These are phyloP conservation scores for Silene noctiflora DNA, from an alignment of 179 eudicot genomes.

Conservation along the genomic window DNA sequence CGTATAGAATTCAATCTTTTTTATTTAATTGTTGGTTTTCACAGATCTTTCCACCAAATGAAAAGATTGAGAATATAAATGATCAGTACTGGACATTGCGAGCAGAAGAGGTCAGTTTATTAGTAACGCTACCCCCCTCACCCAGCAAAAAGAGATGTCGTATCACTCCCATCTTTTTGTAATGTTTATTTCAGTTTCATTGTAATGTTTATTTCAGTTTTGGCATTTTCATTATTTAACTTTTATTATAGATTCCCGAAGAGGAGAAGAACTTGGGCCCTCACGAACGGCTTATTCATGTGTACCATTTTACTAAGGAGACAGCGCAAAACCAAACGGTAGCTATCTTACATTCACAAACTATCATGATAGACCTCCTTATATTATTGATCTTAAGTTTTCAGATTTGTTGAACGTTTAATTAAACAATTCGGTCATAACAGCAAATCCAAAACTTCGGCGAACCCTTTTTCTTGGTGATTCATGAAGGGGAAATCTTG, in stretches of 20 bases:
- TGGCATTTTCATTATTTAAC: neutral
- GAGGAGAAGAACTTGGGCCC: constrained; percentile 76
- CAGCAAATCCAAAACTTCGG: constrained; percentile 81
- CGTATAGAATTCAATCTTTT: neutral
- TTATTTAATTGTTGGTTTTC: constrained; percentile 24
- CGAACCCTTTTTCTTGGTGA: constrained; percentile 75
- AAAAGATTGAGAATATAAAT: constrained; percentile 86
- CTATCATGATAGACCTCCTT: constrained; percentile 5
- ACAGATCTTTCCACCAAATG: constrained; percentile 74
- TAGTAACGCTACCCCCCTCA: neutral
- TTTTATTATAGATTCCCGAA: constrained; percentile 55
- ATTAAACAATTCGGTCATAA: neutral
- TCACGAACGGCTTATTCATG: constrained; percentile 64
- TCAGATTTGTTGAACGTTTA: neutral
- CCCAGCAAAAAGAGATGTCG: neutral
- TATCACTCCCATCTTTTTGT: neutral
- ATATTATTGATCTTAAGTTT: neutral
- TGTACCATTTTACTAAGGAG: constrained; percentile 68
- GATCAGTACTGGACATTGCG: constrained; percentile 93
- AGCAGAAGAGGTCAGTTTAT: constrained; percentile 78
- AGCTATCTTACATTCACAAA: constrained; percentile 14
- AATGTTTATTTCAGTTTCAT: neutral
- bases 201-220: neutral
- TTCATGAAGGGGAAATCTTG: constrained; percentile 77
- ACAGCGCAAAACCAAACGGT: constrained; percentile 67